These are phyloP conservation scores for Saturnispora sekii DNA, from an alignment of 805 yeast genomes.

Conservation along the genomic window DNA sequence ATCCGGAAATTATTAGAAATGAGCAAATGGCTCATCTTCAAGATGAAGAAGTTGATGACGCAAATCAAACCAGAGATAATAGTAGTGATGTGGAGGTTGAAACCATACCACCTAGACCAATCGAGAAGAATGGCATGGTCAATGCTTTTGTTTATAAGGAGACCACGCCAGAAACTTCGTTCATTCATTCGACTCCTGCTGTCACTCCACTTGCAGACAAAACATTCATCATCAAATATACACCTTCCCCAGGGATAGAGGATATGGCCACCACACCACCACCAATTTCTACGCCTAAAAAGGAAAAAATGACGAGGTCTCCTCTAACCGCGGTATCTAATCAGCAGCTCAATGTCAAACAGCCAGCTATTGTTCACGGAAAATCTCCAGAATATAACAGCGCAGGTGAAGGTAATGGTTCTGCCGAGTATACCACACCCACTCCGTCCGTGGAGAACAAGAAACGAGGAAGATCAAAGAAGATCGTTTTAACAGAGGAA, in stretches of 20 bases:
- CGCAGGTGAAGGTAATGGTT: too few species aligned
- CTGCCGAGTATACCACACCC: too few species aligned
- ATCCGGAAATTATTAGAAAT: background rate
- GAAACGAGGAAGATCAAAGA: background rate
- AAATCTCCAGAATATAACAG: too few species aligned
- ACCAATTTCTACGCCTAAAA: background rate
- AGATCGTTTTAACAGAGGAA: constrained; percentile 8
- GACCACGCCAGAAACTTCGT: constrained; percentile 5
- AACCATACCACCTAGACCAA: constrained; percentile 9
- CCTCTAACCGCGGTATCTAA: background rate
- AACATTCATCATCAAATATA: background rate
- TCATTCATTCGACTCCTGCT: constrained; percentile 6
- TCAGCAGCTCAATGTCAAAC: background rate
- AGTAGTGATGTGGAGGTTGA: constrained; percentile 1
- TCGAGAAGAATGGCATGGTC: constrained; percentile 4
- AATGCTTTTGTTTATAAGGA: constrained; percentile 13
- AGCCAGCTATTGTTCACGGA: background rate
- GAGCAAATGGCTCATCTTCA: background rate
- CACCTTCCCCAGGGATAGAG: background rate
- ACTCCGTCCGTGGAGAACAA: too few species aligned
- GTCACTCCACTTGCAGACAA: constrained; percentile 7
- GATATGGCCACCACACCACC: background rate
- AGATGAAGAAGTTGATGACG: constrained; percentile 2
- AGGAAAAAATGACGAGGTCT: background rate
- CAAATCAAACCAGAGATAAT: constrained; percentile 3